Conservation (phyloP, 495 filamentous ascomycete species). For the Daldinia grandis region DNA sequence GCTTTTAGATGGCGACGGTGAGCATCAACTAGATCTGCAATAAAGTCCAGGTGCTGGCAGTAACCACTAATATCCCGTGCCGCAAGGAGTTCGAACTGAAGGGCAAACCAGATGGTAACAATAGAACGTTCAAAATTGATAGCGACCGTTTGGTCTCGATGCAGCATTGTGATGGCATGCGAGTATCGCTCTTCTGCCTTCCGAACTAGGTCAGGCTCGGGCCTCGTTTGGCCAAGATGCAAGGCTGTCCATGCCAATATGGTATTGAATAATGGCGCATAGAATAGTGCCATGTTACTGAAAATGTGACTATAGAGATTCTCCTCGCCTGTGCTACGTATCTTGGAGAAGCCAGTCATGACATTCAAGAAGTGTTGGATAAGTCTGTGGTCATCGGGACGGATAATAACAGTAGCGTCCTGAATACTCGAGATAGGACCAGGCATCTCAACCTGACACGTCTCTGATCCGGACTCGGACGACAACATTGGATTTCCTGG, state of each 20-base stretch:
- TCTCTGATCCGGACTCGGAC: conserved; percentile 10
- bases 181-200: conserved; percentile 27
- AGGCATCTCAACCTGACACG: conserved; percentile 6
- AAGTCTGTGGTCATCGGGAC: conserved; percentile 23
- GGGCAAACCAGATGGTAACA: conserved; percentile 31
- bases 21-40: conserved; percentile 28
- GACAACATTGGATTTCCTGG: conserved; percentile 5
- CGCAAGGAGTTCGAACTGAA: conserved; percentile 27
- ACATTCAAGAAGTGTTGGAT: conserved; percentile 34
- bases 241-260: conserved; percentile 30
- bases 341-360: conserved; percentile 30
- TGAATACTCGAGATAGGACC: conserved; percentile 7
- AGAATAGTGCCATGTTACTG: conserved; percentile 31
- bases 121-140: conserved; percentile 30
- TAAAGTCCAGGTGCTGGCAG: conserved; percentile 29
- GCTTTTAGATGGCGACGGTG: conserved; percentile 21
- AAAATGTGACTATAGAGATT: conserved; percentile 32
- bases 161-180: conserved; percentile 12
- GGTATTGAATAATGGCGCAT: conserved; percentile 26
- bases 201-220: conserved; percentile 23
- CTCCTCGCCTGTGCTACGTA: conserved; percentile 27
- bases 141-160: conserved; percentile 25
- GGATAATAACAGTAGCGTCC: conserved; percentile 18
- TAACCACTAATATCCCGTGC: conserved; percentile 18
- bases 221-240: conserved; percentile 24